Evolutionary conservation across 441 rosid genomes (phyloP), one percentile per base, ranked within the genome.

Genomic region (Theobroma grandiflorum): DNA sequence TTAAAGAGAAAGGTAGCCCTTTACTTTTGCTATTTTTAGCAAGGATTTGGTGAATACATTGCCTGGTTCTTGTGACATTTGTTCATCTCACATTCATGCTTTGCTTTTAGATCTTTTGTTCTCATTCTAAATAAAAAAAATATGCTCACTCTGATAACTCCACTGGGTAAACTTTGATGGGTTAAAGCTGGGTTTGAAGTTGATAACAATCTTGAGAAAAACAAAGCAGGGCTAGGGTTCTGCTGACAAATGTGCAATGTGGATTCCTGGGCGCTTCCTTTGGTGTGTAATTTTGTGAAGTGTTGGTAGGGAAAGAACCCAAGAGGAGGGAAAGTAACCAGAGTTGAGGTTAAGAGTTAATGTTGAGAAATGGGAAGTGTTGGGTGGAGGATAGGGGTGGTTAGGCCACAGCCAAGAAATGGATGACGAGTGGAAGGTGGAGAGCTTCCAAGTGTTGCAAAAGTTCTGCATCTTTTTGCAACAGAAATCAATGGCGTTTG

Each of bases 401-500:
- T 81, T 83, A 75, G 73, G 79, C 80, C 40, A 26, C 80, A 83
- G 76, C 95, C 89, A 89, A 86, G 85, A 82, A 72, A 63, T 38
- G 72, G 57, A 12, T 77, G 94, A 89, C 95, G 94, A 89, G 89
- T 90, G 94, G 88, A 87, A 62, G 88, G 87, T 79, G 88, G 79
- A 68, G 85, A 83, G 58, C 49, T 38, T 86, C 88, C 95, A 95
- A 74, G 92, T 93, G 98, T 88, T 89, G 87, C 90, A 85, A 92
- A 91, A 93, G 92, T 83, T 92, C 96, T 92, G 96, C 69, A 62
- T 6, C n/a, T 67, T 75, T 81, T 66, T 79, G 75, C 79, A 63
- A 80, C 91, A 87, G 88, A 91, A 86, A 84, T 90, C 95, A 90
- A 91, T 92, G 94, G 94, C 86, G 86, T 87, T 84, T 82, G 58